Evolutionary conservation across 345 rosid species (phyloP).

Genomic region (Dovyalis caffra): DNA sequence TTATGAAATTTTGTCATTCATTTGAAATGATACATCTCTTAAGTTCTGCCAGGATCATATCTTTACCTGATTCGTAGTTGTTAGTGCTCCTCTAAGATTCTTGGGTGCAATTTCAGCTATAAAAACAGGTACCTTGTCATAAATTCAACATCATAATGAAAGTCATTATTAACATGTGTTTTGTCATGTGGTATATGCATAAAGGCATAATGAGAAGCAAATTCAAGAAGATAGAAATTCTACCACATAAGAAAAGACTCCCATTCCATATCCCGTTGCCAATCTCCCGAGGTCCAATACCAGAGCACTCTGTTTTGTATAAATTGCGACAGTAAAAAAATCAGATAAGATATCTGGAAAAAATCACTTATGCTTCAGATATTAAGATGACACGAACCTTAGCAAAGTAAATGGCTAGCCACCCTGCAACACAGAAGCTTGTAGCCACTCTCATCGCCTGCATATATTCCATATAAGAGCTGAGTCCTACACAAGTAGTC

Average conservation of each 20-base stretch:
- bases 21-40: neutral
- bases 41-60: neutral
- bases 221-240: too few relatives aligned
- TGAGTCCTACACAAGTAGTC: too few relatives aligned
- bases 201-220: too few relatives aligned
- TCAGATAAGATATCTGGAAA: neutral
- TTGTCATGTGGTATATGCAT: too few relatives aligned
- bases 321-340: neutral
- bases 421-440: conserved; percentile 62
- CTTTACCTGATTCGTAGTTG: conserved; percentile 58
- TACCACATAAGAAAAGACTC: conserved; percentile 82
- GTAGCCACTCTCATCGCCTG: conserved; percentile 84
- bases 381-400: conserved; percentile 30
- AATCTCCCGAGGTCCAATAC: conserved; percentile 73
- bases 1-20: too few relatives aligned
- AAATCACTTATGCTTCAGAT: too few relatives aligned
- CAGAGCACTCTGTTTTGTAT: conserved; percentile 45
- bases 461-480: neutral
- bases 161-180: too few relatives aligned
- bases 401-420: conserved; percentile 66
- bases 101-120: conserved; percentile 87
- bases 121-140: conserved; percentile 62
- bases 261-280: conserved; percentile 83
- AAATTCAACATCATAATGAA: too few relatives aligned
- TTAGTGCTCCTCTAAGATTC: conserved; percentile 74